phyloP scores from a whole-genome alignment of 768 basidiomycete genomes.

The Kwoniella bestiolae region DNA sequence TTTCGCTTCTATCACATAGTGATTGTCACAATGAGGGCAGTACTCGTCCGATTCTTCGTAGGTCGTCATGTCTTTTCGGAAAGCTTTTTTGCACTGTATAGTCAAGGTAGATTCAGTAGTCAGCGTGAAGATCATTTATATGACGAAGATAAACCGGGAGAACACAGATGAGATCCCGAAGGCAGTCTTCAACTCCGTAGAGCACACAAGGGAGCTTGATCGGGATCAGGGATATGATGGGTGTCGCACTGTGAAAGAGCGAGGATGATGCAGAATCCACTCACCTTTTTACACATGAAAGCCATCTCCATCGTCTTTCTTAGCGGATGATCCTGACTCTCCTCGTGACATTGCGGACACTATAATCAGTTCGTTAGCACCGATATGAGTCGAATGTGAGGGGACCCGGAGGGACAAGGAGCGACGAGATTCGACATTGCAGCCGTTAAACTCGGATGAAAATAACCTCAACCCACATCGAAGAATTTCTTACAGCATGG shows the following conservation, averaged over 20 bases:
- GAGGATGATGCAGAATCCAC: not conserved
- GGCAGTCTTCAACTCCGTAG: too few species aligned
- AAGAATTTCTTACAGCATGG: conserved; percentile 98
- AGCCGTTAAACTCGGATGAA: too few species aligned
- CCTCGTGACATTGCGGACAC: conserved; percentile 93
- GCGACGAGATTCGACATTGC: too few species aligned
- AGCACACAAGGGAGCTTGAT: not conserved
- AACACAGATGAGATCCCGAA: too few species aligned
- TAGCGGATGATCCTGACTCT: conserved; percentile 74
- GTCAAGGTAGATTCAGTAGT: not conserved
- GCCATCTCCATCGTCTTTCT: conserved; percentile 79
- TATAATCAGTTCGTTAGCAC: conserved; percentile 18
- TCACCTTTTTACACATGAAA: conserved; percentile 75
- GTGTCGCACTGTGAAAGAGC: not conserved
- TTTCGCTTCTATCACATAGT: conserved; percentile 93
- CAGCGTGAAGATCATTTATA: not conserved
- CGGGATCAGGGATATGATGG: not conserved
- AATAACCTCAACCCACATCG: conserved; percentile 62
- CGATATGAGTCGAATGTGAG: too few species aligned
- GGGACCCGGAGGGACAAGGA: too few species aligned
- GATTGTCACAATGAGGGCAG: conserved; percentile 98
- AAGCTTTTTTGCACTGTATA: conserved; percentile 79
- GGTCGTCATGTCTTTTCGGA: conserved; percentile 86
- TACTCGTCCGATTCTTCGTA: conserved; percentile 98
- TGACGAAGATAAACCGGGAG: not conserved